phyloP scores from a whole-genome alignment of 192 early-diverging fungal species.

The Bifiguratus adelaidae region DNA sequence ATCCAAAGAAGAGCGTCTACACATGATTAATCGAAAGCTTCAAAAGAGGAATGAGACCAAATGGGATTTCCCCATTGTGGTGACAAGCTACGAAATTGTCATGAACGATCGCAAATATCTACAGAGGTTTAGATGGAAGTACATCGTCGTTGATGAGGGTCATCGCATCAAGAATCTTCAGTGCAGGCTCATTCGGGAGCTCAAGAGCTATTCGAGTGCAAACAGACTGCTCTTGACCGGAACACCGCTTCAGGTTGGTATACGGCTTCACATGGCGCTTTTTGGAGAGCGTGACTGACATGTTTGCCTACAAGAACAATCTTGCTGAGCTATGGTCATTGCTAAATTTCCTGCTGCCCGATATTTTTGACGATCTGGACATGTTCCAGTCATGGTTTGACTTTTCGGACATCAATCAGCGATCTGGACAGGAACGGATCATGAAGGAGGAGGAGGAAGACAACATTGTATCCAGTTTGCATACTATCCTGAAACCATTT shows the following conservation, averaged over 20 bases:
- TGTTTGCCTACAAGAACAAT: constrained; percentile 58
- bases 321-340: constrained; percentile 91
- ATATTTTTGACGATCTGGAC: constrained; percentile 84
- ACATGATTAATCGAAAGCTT: constrained; percentile 55
- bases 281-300: neutral
- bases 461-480: constrained; percentile 69
- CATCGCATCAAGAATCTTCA: constrained; percentile 96
- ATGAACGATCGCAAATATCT: constrained; percentile 75
- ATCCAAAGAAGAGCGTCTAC: constrained; percentile 51
- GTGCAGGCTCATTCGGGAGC: constrained; percentile 77
- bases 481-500: constrained; percentile 77
- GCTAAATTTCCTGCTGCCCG: constrained; percentile 91
- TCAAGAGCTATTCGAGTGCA: constrained; percentile 75
- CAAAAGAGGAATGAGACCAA: constrained; percentile 37
- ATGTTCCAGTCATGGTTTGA: constrained; percentile 85
- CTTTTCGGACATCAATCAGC: constrained; percentile 60
- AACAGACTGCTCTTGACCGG: constrained; percentile 87
- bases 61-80: constrained; percentile 64
- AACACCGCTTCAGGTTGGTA: constrained; percentile 73
- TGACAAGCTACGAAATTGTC: constrained; percentile 86
- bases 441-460: constrained; percentile 52
- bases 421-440: constrained; percentile 50
- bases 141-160: constrained; percentile 92
- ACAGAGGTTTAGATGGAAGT: constrained; percentile 69
- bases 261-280: neutral